These are phyloP conservation scores for Cystobasidium tubakii DNA, from an alignment of 768 basidiomycete genomes.

Conservation along the genomic window DNA sequence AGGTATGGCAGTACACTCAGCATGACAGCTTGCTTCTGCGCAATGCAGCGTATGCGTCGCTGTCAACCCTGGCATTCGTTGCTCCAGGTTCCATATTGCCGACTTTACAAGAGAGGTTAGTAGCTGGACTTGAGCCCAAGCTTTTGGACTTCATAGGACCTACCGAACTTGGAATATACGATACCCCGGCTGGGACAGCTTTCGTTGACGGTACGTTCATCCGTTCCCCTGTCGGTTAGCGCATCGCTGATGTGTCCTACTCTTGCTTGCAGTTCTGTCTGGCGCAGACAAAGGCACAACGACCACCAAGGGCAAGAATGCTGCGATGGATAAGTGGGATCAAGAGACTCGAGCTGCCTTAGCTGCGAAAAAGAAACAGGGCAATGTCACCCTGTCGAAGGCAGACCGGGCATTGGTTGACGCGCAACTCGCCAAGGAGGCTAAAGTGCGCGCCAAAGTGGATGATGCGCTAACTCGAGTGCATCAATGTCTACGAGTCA, in stretches of 20 bases:
- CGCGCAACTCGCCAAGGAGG: constrained; percentile 75
- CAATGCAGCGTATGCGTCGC: constrained; percentile 64
- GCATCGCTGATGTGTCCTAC: background rate
- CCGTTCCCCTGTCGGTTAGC: background rate
- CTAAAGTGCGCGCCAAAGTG: constrained; percentile 62
- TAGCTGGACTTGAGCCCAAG: constrained; percentile 60
- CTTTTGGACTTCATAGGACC: constrained; percentile 63
- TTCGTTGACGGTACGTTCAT: constrained; percentile 67
- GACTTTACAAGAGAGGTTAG: constrained; percentile 63
- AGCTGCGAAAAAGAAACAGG: background rate
- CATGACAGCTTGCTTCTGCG: constrained; percentile 38
- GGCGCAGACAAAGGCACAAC: constrained; percentile 50
- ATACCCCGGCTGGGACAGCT: constrained; percentile 70
- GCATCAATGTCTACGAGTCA: constrained; percentile 63
- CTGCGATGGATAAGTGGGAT: constrained; percentile 90
- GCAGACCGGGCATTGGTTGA: constrained; percentile 77
- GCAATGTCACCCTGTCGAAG: constrained; percentile 58
- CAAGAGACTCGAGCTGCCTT: constrained; percentile 63
- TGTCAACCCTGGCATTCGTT: constrained; percentile 73
- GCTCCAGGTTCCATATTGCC: constrained; percentile 65
- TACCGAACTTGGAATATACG: constrained; percentile 75
- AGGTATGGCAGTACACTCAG: constrained; percentile 18
- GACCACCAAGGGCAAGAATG: constrained; percentile 66
- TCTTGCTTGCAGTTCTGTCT: constrained; percentile 13
- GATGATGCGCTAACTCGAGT: constrained; percentile 56